These are phyloP conservation scores for Striga hermonthica DNA, from an alignment of 305 asterid genomes.

Conservation along the genomic window DNA sequence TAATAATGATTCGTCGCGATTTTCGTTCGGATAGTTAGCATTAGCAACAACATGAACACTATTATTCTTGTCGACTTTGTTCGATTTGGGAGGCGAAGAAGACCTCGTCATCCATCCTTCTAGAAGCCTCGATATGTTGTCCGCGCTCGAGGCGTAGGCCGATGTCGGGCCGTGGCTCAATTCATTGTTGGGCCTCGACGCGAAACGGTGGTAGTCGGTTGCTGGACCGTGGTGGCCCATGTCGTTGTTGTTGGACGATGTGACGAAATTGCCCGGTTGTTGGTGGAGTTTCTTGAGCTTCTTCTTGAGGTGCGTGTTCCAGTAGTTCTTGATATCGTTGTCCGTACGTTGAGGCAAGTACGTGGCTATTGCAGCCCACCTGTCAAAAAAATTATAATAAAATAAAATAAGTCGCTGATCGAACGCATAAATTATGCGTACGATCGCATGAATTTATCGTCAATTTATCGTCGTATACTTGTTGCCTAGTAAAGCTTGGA, in stretches of 20 bases:
- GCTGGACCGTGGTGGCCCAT: constrained; percentile 13
- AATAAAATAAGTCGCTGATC: too few relatives aligned
- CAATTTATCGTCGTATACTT: constrained; percentile 51
- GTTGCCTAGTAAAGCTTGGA: constrained; percentile 92
- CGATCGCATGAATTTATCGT: too few relatives aligned
- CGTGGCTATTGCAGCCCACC: constrained; percentile 99
- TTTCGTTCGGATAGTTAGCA: neutral
- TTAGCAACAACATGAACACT: neutral
- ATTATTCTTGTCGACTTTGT: neutral
- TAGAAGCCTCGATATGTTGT: constrained; percentile 77
- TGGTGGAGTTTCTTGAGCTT: constrained; percentile 69
- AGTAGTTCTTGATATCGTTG: constrained; percentile 88
- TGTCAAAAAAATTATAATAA: constrained; percentile 24
- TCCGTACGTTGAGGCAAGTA: constrained; percentile 92
- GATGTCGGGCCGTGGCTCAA: constrained; percentile 34
- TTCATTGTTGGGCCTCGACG: constrained; percentile 28
- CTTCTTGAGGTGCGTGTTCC: constrained; percentile 95
- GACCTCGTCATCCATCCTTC: constrained; percentile 82
- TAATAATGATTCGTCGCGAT: constrained; percentile 4
- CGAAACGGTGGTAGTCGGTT: constrained; percentile 36
- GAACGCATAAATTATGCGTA: too few relatives aligned
- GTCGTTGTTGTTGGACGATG: constrained; percentile 17
- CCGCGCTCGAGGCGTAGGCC: constrained; percentile 78
- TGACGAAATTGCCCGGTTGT: constrained; percentile 28
- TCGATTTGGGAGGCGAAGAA: constrained; percentile 31